Conservation (phyloP, 1,139 yeast genomes). For the Schizosaccharomyces versatilis region DNA sequence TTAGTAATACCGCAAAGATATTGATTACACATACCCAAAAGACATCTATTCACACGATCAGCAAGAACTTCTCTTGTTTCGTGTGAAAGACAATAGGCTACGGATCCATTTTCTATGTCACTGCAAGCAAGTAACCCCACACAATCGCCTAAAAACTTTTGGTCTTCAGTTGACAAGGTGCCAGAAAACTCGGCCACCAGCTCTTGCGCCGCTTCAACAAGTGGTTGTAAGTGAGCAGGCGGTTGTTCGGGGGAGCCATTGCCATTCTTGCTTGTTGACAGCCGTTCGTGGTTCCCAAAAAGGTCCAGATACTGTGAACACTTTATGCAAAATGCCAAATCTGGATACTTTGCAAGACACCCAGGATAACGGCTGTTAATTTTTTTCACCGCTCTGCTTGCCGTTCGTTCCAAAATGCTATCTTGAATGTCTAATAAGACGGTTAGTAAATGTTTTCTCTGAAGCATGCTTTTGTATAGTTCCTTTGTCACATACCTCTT, state of each 20-base stretch:
- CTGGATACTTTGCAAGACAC: neutral
- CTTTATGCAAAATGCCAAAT: neutral
- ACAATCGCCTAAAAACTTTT: neutral
- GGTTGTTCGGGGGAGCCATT: neutral
- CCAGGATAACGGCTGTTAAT: neutral
- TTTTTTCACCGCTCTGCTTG: neutral
- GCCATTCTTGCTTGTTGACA: neutral
- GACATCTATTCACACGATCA: neutral
- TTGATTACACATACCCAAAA: neutral
- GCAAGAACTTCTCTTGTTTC: neutral
- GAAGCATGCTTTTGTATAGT: no score
- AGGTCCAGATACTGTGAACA: neutral
- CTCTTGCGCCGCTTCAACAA: neutral
- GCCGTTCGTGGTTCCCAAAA: neutral
- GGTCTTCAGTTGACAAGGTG: neutral
- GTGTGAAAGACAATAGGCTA: neutral
- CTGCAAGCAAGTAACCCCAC: neutral
- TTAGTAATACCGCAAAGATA: neutral
- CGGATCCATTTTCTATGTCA: neutral
- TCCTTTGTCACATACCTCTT: neutral
- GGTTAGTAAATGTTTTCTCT: neutral
- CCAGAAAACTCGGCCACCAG: neutral
- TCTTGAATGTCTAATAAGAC: neutral
- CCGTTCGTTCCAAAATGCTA: neutral
- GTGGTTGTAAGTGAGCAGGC: neutral